Evolutionary conservation across 208 protist species (phyloP), one percentile per base, ranked within the genome.

Genomic region (Trypanosoma melophagium): DNA sequence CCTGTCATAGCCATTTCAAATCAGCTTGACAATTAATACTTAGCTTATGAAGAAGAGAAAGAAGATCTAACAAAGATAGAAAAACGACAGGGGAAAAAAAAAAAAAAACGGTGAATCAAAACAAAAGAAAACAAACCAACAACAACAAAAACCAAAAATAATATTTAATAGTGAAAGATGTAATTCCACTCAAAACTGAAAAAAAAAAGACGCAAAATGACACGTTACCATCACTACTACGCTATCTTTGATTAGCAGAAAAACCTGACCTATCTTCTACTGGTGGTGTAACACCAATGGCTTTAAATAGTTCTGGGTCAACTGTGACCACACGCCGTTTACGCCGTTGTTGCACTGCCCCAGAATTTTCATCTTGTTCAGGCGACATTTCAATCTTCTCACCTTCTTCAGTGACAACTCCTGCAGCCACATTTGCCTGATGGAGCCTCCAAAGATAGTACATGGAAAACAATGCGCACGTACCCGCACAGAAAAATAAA

Each of bases 371-470:
- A 38, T 77, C 74, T 35, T 51, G 21, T 49, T 64, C 76, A 9
- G 24, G 52, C 28, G 59, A 58, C 17, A 71, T 51, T 57, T 80
- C 66, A 16, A 89, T 71, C 2, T 66, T 61, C 25, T 88, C 82
- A 1, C 89, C 89, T 35, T 65, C 65, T 31, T 71, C 81, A 17
- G 70, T 72, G 50, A 92, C 86, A 10, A 77, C 86, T 17, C 89
- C 89, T 22, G 75, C 66, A 41, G 77, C 69, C 40, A 92, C 80
- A 60, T 95, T 95, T 35, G 69, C 77, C 60, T 84, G 69, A 51
- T 95, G 89, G 35, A 95, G 84, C 0, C 89, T 81, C 58, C 87
- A 63, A 3, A 95, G 69, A 53, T 92, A 95, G 67, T 91, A 91
- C 55, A 71, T 74, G 25, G 66, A 69, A 21, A 81, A 86, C 66